Percentiles rank a stretch among this genome's conserved stretches.
Evolutionary conservation across 768 basidiomycete species (phyloP).

Genomic region (Hebeloma cylindrosporum): DNA sequence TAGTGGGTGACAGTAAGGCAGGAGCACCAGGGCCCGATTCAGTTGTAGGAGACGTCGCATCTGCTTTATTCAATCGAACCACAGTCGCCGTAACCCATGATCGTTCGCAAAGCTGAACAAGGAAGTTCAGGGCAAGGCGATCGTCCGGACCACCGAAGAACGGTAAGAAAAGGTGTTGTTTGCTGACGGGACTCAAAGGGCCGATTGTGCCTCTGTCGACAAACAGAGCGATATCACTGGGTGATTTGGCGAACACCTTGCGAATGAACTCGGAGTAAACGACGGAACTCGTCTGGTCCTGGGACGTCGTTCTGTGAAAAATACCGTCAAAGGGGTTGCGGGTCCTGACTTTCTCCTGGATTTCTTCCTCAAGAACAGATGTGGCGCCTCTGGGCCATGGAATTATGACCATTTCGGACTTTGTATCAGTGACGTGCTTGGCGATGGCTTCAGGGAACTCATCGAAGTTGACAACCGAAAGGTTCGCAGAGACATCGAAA

Average conservation of each 20-base stretch:
- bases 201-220: conserved; percentile 65
- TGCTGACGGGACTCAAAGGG: conserved; percentile 24
- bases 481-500: conserved; percentile 62
- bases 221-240: conserved; percentile 80
- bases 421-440: conserved; percentile 53
- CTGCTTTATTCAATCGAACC: conserved; percentile 55
- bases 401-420: conserved; percentile 74
- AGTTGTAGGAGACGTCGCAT: conserved; percentile 23
- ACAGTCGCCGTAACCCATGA: conserved; percentile 69
- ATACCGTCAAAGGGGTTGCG: conserved; percentile 77
- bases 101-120: conserved; percentile 74
- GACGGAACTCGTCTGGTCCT: conserved; percentile 52
- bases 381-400: conserved; percentile 70
- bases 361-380: conserved; percentile 29
- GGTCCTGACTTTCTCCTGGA: conserved; percentile 23
- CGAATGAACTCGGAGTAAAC: conserved; percentile 85
- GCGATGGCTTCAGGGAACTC: conserved; percentile 70
- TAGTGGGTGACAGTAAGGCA: conserved; percentile 13
- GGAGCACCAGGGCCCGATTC: conserved; percentile 11
- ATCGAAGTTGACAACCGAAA: conserved; percentile 75
- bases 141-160: conserved; percentile 97
- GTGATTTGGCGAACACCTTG: conserved; percentile 69
- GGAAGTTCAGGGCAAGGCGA: conserved; percentile 76
- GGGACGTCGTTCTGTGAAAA: conserved; percentile 54
- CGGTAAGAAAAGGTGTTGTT: conserved; percentile 75